These are phyloP conservation scores for Fragilaria radians DNA, from an alignment of 108 stramenopile species.

Conservation along the genomic window DNA sequence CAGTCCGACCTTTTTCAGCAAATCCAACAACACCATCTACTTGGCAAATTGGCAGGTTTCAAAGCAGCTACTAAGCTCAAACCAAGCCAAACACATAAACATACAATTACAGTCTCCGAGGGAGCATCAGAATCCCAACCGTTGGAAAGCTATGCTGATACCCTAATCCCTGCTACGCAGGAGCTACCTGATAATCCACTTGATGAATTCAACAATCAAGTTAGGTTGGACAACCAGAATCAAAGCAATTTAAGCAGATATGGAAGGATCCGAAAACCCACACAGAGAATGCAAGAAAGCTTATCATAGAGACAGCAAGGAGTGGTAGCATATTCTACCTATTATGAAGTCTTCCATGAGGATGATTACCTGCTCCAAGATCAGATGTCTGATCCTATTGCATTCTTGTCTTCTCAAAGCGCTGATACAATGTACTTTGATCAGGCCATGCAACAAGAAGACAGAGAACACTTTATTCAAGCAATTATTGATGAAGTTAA, in stretches of 20 bases:
- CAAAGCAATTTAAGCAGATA: no score
- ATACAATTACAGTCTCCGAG: not conserved
- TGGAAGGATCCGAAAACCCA: not conserved
- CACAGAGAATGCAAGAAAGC: not conserved
- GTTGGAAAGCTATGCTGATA: no score
- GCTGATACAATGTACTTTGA: constrained; percentile 25
- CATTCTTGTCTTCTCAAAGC: not conserved
- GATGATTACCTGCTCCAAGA: constrained; percentile 2
- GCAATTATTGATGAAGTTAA: constrained; percentile 22
- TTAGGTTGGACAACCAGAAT: no score
- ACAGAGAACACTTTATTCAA: constrained; percentile 12
- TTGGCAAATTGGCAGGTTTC: constrained; percentile 1
- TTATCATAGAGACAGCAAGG: not conserved
- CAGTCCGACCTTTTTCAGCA: not conserved
- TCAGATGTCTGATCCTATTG: not conserved
- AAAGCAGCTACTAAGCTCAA: not conserved
- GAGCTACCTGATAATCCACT: no score
- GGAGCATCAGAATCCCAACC: not conserved
- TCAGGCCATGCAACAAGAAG: constrained; percentile 19
- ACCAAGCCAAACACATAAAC: not conserved
- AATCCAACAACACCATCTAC: not conserved
- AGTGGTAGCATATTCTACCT: not conserved
- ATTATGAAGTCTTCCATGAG: not conserved
- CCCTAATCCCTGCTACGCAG: no score
- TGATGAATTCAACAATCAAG: no score